Evolutionary conservation across 345 rosid species (phyloP).

Genomic region (Rhizophora mangle): DNA sequence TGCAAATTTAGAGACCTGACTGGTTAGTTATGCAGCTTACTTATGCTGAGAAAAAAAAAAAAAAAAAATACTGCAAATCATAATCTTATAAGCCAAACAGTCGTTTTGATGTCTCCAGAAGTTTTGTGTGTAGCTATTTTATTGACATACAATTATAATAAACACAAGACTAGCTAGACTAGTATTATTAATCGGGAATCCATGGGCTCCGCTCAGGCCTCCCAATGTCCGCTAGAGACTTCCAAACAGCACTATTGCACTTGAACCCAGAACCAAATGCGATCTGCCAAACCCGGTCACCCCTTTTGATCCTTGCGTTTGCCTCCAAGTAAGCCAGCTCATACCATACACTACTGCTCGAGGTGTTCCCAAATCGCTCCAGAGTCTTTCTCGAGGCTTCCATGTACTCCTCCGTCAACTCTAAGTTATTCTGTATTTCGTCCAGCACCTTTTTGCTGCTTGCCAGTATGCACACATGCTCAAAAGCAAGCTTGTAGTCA

Average conservation of each 20-base stretch:
- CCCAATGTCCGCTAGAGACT: slow-evolving; percentile 39
- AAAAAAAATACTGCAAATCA: no score
- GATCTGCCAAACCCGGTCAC: slow-evolving; percentile 58
- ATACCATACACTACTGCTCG: slow-evolving; percentile 73
- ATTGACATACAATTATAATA: no score
- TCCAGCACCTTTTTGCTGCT: slow-evolving; percentile 53
- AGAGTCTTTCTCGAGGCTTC: slow-evolving; percentile 62
- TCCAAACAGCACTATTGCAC: slow-evolving; percentile 72
- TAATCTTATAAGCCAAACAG: no score
- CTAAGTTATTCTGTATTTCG: slow-evolving; percentile 58
- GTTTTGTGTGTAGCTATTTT: no score
- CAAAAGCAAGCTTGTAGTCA: slow-evolving; percentile 53
- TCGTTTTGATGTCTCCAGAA: no score
- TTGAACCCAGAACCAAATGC: slow-evolving; percentile 69
- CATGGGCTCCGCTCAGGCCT: slow-evolving; percentile 48
- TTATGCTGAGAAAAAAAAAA: no score
- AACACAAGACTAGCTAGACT: no score
- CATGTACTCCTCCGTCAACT: slow-evolving; percentile 58
- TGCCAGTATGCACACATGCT: slow-evolving; percentile 52
- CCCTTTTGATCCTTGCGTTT: slow-evolving; percentile 40
- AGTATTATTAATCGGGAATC: slow-evolving; percentile 22
- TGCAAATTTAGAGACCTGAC: no score
- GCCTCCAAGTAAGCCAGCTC: slow-evolving; percentile 68
- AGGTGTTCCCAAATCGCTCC: slow-evolving; percentile 66
- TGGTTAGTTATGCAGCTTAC: no score